Conservation (phyloP, 2,329 filamentous ascomycete species). For the Fusarium hainanense region DNA sequence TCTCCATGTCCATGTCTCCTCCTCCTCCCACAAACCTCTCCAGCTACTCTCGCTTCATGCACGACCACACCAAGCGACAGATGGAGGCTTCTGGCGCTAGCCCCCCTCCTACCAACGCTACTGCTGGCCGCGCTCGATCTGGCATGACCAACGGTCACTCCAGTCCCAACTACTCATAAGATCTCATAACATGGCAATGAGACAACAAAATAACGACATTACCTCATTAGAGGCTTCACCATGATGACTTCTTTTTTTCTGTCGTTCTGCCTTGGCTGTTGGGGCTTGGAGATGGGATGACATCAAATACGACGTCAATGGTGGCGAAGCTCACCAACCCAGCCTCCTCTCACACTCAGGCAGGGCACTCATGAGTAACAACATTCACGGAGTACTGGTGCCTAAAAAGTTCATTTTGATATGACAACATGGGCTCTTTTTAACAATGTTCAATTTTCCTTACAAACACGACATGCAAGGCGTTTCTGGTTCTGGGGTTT, state of each 20-base stretch:
- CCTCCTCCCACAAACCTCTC: conserved; percentile 61
- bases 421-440: conserved; percentile 24
- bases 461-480: conserved; percentile 35
- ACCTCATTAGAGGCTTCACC: neutral
- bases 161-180: conserved; percentile 32
- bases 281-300: conserved; percentile 8
- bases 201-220: neutral
- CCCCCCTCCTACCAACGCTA: conserved; percentile 22
- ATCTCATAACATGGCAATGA: conserved; percentile 2
- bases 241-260: conserved; percentile 3
- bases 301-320: conserved; percentile 36
- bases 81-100: conserved; percentile 65
- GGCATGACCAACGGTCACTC: conserved; percentile 48
- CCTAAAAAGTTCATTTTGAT: conserved; percentile 32
- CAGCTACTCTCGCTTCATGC: conserved; percentile 70
- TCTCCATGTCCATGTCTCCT: conserved; percentile 52
- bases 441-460: conserved; percentile 12
- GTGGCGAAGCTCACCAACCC: conserved; percentile 25
- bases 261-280: conserved; percentile 3
- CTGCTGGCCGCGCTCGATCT: conserved; percentile 22
- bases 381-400: conserved; percentile 21
- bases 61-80: conserved; percentile 72
- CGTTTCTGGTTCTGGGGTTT: conserved; percentile 24
- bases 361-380: conserved; percentile 1
- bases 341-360: conserved; percentile 11